Conservation (phyloP, 768 basidiomycete species). For the Pholiota microspora region DNA sequence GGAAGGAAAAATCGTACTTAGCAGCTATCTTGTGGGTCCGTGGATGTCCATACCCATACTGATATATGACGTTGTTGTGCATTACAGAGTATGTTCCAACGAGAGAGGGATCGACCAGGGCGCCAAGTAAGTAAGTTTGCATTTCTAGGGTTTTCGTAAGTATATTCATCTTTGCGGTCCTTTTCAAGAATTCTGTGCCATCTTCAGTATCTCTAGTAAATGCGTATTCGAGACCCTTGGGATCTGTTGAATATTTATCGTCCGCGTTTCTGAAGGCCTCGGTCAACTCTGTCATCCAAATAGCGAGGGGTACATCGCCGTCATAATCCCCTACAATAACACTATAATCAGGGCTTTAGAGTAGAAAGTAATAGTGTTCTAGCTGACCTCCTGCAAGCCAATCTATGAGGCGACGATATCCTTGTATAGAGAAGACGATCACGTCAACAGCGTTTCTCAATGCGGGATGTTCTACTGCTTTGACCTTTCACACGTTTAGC, state of each 20-base stretch:
- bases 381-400: constrained; percentile 59
- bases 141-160: constrained; percentile 28
- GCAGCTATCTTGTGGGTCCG: constrained; percentile 53
- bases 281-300: constrained; percentile 61
- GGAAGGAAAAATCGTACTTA: constrained; percentile 25
- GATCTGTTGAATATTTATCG: constrained; percentile 45
- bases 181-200: constrained; percentile 40
- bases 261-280: constrained; percentile 49
- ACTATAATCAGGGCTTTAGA: neutral
- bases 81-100: constrained; percentile 54
- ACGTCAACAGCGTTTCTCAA: constrained; percentile 52
- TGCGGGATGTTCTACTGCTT: constrained; percentile 49
- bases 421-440: constrained; percentile 52
- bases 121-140: constrained; percentile 51
- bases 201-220: constrained; percentile 44
- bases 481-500: constrained; percentile 37
- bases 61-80: constrained; percentile 56
- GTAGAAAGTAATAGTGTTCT: no score
- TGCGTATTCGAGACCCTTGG: constrained; percentile 33
- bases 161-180: constrained; percentile 18
- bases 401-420: constrained; percentile 53
- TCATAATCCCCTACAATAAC: constrained; percentile 60
- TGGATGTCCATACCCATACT: constrained; percentile 44
- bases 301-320: constrained; percentile 56
- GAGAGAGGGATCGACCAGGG: constrained; percentile 39